Percentiles rank a stretch among this genome's conserved stretches.
Evolutionary conservation across 192 early-diverging fungal species (phyloP).

Genomic region (Endogone sp.): DNA sequence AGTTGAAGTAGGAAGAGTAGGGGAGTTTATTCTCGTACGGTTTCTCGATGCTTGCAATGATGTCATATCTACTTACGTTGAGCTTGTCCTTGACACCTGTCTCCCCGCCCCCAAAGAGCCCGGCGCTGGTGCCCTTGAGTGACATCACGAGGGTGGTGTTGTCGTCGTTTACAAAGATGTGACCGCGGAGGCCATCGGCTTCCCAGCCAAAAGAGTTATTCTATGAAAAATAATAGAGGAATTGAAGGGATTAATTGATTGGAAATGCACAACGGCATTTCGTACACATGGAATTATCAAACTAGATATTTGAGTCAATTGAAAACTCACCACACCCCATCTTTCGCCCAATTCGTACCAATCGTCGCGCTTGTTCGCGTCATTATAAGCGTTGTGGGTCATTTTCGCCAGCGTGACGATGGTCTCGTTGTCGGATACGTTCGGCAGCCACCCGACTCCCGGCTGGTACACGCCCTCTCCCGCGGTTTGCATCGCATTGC

Average conservation of each 20-base stretch:
- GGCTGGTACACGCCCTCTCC: background rate
- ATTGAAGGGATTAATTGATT: too few species aligned
- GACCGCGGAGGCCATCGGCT: conserved; percentile 63
- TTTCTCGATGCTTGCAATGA: background rate
- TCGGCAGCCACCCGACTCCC: conserved; percentile 42
- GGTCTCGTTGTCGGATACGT: conserved; percentile 68
- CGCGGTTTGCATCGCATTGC: background rate
- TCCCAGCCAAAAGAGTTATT: conserved; percentile 54
- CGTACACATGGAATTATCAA: too few species aligned
- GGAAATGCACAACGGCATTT: too few species aligned
- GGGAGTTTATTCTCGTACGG: background rate
- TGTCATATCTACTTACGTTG: conserved; percentile 41
- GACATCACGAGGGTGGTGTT: conserved; percentile 63
- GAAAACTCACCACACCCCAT: conserved; percentile 50
- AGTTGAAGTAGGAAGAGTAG: background rate
- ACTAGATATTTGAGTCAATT: too few species aligned
- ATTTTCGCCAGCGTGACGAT: conserved; percentile 73
- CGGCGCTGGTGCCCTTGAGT: conserved; percentile 71
- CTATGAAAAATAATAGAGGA: background rate
- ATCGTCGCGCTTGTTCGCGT: conserved; percentile 43
- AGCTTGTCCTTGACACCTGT: conserved; percentile 70
- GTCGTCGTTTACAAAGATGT: conserved; percentile 63
- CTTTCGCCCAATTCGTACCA: conserved; percentile 67
- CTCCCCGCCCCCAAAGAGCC: conserved; percentile 56
- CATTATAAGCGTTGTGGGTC: conserved; percentile 82